Percentiles rank a stretch among this genome's conserved stretches.
Conservation (phyloP, 163 green algal genomes). For the Smithsoniella earleae region DNA sequence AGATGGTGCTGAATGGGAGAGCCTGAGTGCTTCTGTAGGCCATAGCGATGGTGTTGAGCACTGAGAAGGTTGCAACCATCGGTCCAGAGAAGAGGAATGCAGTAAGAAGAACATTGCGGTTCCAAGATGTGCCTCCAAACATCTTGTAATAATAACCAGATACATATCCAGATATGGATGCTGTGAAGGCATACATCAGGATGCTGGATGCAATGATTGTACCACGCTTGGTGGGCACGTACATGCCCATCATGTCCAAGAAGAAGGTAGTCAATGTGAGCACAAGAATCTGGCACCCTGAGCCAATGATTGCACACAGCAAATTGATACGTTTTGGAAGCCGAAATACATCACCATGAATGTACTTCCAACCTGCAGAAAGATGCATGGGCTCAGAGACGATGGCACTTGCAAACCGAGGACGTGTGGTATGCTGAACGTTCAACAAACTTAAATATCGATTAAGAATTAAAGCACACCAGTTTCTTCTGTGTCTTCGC, state of each 20-base stretch:
- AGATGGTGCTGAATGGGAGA: slow-evolving; percentile 80
- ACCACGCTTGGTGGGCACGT: slow-evolving; percentile 11
- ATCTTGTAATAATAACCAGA: slow-evolving; percentile 66
- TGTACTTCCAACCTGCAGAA: slow-evolving; percentile 70
- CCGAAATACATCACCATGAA: slow-evolving; percentile 65
- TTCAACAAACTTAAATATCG: not conserved
- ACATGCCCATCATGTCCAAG: not conserved
- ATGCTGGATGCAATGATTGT: slow-evolving; percentile 28
- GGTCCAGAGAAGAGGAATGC: slow-evolving; percentile 81
- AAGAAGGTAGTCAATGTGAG: slow-evolving; percentile 10
- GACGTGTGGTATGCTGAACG: too few species aligned
- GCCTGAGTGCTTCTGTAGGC: slow-evolving; percentile 56
- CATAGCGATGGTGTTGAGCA: slow-evolving; percentile 85
- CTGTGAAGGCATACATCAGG: slow-evolving; percentile 89
- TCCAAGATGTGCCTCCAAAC: slow-evolving; percentile 77
- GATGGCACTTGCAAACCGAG: too few species aligned
- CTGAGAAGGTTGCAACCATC: slow-evolving; percentile 74
- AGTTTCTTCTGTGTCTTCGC: slow-evolving; percentile 73
- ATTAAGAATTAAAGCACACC: not conserved
- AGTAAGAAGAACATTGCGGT: slow-evolving; percentile 84
- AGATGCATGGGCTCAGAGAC: too few species aligned
- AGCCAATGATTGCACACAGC: slow-evolving; percentile 27
- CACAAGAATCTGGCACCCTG: slow-evolving; percentile 25
- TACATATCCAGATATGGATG: slow-evolving; percentile 51
- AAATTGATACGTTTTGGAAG: slow-evolving; percentile 6